Evolutionary conservation across 2,329 filamentous ascomycete genomes (phyloP), one percentile per base, ranked within the genome.

Genomic region (Colletotrichum gloeosporioides): DNA sequence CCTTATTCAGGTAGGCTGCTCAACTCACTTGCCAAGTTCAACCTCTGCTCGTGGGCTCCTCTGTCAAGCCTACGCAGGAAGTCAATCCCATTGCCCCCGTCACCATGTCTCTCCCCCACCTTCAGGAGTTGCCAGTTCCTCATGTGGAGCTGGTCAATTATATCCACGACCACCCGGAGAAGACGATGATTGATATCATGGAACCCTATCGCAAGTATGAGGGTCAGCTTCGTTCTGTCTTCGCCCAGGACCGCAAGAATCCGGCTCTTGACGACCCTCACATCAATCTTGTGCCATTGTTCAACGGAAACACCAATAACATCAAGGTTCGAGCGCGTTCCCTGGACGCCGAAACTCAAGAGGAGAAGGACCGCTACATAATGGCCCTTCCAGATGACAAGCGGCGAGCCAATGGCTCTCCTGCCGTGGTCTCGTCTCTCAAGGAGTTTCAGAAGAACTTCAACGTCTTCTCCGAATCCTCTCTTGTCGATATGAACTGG

Each of bases 391-490:
- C 90, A 0, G 85, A 90, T 1, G 87, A 91, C 5, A 89, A 93
- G 67, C 92, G 95, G 44, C 92, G 92, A 65, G 80, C 87, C 1
- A 85, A 91, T 81, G 93, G 91, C 7, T 90, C 92, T 2, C 91
- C 91, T 4, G 95, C 95, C 4, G 90, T 94, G 6, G 95, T 96
- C 0, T 82, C 88, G 29, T 90, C 90, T 15, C 82, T 97, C 62
- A 88, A 90, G 64, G 92, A 95, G 34, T 98, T 97, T 80, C 92
- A 93, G 82, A 90, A 91, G 65, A 96, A 97, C 84, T 96, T 98
- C 85, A 91, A 91, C 75, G 83, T 98, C 75, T 98, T 98, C 82
- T 95, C 93, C 2, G 95, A 98, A 84, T 94, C 92, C 3, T 93
- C 94, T 0, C 86, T 98, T 32, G 88, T 89, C 34, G 95, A 96